phyloP scores from a whole-genome alignment of 179 eudicot species.

The Silene coronaria region DNA sequence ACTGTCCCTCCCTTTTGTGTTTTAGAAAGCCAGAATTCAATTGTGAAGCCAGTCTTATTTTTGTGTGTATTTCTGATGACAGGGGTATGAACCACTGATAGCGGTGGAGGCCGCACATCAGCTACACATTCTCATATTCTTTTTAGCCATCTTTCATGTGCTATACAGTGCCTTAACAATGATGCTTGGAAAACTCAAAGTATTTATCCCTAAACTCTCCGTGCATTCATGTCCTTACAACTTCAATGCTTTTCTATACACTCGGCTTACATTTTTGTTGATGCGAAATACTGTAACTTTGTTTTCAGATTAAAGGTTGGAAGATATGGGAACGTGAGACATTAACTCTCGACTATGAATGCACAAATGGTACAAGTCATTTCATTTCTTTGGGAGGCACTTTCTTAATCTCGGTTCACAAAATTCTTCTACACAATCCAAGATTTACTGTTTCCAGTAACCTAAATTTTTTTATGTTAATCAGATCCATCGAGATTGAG shows the following conservation, averaged over 20 bases:
- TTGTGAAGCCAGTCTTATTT: no score
- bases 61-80: slow-evolving; percentile 4
- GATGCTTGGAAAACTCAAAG: slow-evolving; percentile 47
- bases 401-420: neutral
- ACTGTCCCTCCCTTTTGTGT: no score
- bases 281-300: neutral
- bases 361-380: slow-evolving; percentile 24
- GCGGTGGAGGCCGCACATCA: slow-evolving; percentile 70
- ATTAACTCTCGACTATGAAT: slow-evolving; percentile 25
- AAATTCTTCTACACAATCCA: neutral
- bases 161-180: slow-evolving; percentile 38
- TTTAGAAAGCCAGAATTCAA: no score
- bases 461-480: neutral
- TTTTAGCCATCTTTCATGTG: slow-evolving; percentile 61
- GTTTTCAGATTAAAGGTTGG: slow-evolving; percentile 38
- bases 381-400: neutral
- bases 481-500: slow-evolving; percentile 72
- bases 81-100: slow-evolving; percentile 67
- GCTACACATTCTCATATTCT: slow-evolving; percentile 86
- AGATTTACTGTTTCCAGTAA: neutral
- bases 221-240: neutral
- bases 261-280: neutral
- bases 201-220: neutral
- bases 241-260: neutral
- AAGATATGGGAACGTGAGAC: slow-evolving; percentile 41